Percentiles rank a stretch among this genome's conserved stretches.
phyloP scores from a whole-genome alignment of 345 rosid species.

The Excoecaria cochinchinensis region DNA sequence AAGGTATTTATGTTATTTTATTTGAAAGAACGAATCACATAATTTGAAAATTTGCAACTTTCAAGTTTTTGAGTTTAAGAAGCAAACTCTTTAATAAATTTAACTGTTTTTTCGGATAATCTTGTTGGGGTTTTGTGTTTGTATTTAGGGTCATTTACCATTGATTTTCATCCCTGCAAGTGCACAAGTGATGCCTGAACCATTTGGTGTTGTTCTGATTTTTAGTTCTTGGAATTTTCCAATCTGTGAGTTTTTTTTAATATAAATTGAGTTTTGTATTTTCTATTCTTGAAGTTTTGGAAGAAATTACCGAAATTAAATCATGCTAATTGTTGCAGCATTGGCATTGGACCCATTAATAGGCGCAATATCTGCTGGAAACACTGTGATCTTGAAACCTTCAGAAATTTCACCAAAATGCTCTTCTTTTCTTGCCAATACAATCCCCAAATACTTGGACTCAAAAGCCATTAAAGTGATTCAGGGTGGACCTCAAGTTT shows the following conservation, averaged over 20 bases:
- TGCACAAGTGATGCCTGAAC: constrained; percentile 64
- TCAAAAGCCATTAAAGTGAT: constrained; percentile 61
- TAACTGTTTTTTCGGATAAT: no score
- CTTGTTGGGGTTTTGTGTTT: no score
- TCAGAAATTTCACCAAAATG: constrained; percentile 68
- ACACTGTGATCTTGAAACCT: constrained; percentile 67
- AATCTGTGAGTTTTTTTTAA: constrained; percentile 44
- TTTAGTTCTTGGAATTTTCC: constrained; percentile 88
- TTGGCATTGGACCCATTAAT: constrained; percentile 73
- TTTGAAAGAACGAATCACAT: not conserved
- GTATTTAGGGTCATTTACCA: constrained; percentile 31
- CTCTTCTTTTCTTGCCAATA: constrained; percentile 52
- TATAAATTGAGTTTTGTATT: no score
- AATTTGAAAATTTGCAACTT: not conserved
- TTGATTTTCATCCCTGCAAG: constrained; percentile 60
- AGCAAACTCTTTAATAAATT: not conserved
- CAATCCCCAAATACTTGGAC: constrained; percentile 67
- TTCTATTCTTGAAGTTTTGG: no score
- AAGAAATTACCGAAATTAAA: no score
- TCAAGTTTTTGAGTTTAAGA: not conserved
- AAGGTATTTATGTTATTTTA: constrained; percentile 38
- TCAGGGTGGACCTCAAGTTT: constrained; percentile 61
- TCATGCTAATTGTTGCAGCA: constrained; percentile 33
- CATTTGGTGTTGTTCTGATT: constrained; percentile 76
- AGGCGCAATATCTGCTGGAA: constrained; percentile 94